phyloP scores from a whole-genome alignment of 2,329 filamentous ascomycete species.

The Arthrobotrys sinensis region DNA sequence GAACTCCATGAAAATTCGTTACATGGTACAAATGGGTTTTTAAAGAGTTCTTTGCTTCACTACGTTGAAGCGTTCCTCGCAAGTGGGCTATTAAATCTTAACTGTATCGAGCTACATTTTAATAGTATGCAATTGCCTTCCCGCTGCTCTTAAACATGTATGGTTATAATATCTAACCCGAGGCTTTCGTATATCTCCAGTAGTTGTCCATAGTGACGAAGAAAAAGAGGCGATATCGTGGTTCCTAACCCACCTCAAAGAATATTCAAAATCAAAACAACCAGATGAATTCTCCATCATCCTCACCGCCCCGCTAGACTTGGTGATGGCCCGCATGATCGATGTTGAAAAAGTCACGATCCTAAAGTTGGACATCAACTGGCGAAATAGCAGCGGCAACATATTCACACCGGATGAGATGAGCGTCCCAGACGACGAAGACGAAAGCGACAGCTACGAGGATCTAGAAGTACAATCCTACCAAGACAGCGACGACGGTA shows the following conservation, averaged over 20 bases:
- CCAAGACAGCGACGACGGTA: no score
- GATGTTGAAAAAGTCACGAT: neutral
- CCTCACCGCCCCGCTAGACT: neutral
- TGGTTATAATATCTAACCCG: no score
- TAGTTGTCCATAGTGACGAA: neutral
- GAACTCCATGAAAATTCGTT: neutral
- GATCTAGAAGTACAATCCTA: neutral
- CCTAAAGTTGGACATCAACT: neutral
- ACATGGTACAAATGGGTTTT: neutral
- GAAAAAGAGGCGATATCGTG: neutral
- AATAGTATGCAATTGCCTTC: conserved; percentile 2
- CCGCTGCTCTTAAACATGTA: no score
- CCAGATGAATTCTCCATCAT: conserved; percentile 4
- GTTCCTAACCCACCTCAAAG: conserved; percentile 9
- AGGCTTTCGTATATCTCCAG: neutral
- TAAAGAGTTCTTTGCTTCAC: neutral
- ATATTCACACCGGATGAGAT: no score
- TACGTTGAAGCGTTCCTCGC: neutral
- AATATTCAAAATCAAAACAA: neutral
- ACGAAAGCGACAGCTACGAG: neutral
- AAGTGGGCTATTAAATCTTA: neutral
- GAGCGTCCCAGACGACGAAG: neutral
- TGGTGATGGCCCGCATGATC: neutral
- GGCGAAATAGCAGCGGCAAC: neutral
- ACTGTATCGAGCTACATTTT: neutral